Percentiles rank a stretch among this genome's conserved stretches.
phyloP scores from a whole-genome alignment of 2,329 filamentous ascomycete genomes.

The Colletotrichum nymphaeae region DNA sequence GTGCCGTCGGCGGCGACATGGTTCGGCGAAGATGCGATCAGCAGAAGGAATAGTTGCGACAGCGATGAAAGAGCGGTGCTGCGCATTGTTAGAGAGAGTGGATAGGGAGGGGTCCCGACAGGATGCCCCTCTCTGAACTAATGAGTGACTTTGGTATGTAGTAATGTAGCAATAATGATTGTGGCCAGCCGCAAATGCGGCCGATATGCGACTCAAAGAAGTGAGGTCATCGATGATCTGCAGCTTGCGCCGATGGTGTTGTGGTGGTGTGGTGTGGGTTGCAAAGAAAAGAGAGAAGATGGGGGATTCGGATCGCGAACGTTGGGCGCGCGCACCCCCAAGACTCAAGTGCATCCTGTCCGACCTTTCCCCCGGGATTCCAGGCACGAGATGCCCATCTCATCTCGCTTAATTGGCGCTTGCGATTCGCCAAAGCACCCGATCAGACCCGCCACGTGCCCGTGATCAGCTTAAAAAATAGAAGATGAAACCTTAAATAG shows the following conservation, averaged over 20 bases:
- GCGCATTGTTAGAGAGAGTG: slow-evolving; percentile 22
- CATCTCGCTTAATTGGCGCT: slow-evolving; percentile 27
- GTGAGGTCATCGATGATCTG: slow-evolving; percentile 29
- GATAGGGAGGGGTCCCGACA: background rate
- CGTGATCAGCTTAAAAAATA: background rate
- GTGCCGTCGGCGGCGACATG: slow-evolving; percentile 24
- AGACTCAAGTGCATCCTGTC: background rate
- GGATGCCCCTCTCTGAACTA: background rate
- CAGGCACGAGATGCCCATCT: background rate
- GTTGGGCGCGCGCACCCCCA: background rate
- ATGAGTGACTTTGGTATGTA: slow-evolving; percentile 14
- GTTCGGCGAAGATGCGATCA: background rate
- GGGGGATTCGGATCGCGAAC: background rate
- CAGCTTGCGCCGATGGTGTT: slow-evolving; percentile 19
- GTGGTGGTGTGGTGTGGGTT: slow-evolving; percentile 13
- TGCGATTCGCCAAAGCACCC: background rate
- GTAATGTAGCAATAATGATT: slow-evolving; percentile 10
- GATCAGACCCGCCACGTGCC: slow-evolving; percentile 27
- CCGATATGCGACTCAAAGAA: slow-evolving; percentile 28
- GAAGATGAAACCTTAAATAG: slow-evolving; percentile 8
- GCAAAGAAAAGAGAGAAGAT: slow-evolving; percentile 4
- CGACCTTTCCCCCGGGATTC: background rate
- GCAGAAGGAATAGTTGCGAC: slow-evolving; percentile 1
- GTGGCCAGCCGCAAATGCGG: slow-evolving; percentile 32
- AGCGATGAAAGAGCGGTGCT: slow-evolving; percentile 28